Evolutionary conservation across 1,284 basidiomycete genomes (phyloP), one percentile per base, ranked within the genome.

Genomic region (Trametes polyzona): DNA sequence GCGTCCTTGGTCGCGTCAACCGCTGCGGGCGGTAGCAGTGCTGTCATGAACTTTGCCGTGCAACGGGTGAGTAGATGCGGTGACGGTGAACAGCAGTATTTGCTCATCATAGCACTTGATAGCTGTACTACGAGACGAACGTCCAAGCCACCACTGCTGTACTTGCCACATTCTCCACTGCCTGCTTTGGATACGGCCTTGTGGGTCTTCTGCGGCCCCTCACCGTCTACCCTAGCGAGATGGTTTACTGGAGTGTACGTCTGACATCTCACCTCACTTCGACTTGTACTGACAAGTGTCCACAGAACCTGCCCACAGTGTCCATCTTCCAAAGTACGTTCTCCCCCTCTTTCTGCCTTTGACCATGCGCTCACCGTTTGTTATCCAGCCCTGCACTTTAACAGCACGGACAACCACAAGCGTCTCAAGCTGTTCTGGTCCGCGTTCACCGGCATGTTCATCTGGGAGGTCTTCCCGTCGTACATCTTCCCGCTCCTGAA

Each of bases 201-300:
- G 79, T 85, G 26, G 83, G 83, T 3, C 65, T 85, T 6, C 69
- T 84, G 8, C 78, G 83, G 3, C 83, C 83, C 10, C 75, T 88
- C 41, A 83, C 83, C 0, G 86, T 88, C 16, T 84, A 85, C 67
- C 87, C 87, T 0, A 82, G 83, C n/a, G 82, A 85, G 68, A 86
- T 87, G 83, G 84, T 90, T 27, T 88, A 87, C 71, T 88, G 87
- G 75, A 67, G 52, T 48, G 81, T 82, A 63, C 60, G 79, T 72
- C 54, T 8, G 33, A 35, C 52, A 10, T 56, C 60, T 0, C 21
- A 66, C 9, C 56, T 27, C 32, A 26, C 55, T 26, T 24, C 57
- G 48, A 5, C 40, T 27, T 12, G 41, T 8, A 41, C 39, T 50
- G 40, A 57, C 17, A 5, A 21, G 16, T 29, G 6, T 1, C 16